Percentiles rank a stretch among this genome's conserved stretches.
Evolutionary conservation across 495 filamentous ascomycete species (phyloP).

Genomic region (Podospora tetraspora): DNA sequence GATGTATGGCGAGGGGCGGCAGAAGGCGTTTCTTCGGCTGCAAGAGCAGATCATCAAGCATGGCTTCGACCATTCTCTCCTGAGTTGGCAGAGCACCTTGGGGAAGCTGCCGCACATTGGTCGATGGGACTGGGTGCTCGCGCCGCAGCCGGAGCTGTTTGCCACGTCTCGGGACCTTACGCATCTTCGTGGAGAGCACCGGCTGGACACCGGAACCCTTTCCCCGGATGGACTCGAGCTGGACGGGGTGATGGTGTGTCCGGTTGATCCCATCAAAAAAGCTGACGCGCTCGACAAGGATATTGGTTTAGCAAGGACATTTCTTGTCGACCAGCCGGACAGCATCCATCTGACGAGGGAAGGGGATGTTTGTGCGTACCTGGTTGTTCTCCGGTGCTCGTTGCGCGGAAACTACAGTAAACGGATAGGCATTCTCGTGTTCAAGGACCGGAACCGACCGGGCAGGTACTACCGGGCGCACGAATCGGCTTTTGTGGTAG

Average conservation of each 20-base stretch:
- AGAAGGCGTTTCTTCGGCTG: constrained; percentile 13
- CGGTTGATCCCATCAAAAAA: background rate
- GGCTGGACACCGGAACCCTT: background rate
- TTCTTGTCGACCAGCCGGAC: background rate
- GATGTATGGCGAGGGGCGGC: constrained; percentile 9
- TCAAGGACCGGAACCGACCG: background rate
- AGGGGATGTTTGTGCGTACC: background rate
- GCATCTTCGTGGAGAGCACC: background rate
- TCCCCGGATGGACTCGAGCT: constrained; percentile 1
- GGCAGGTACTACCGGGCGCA: background rate
- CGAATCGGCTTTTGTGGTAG: background rate
- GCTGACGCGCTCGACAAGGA: background rate
- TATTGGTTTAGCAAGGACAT: background rate
- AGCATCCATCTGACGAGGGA: background rate
- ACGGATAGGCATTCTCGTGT: background rate
- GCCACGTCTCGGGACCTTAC: background rate
- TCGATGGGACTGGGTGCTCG: constrained; percentile 3
- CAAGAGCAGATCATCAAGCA: constrained; percentile 11
- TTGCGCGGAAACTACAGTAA: constrained; percentile 2
- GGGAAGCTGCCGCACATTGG: background rate
- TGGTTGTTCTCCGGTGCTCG: constrained; percentile 6
- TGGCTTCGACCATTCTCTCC: constrained; percentile 1
- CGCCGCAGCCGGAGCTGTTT: constrained; percentile 1
- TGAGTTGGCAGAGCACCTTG: background rate
- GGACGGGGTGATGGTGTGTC: background rate